These are phyloP conservation scores for Fusarium robinianum DNA, from an alignment of 2,329 filamentous ascomycete genomes.

Conservation along the genomic window DNA sequence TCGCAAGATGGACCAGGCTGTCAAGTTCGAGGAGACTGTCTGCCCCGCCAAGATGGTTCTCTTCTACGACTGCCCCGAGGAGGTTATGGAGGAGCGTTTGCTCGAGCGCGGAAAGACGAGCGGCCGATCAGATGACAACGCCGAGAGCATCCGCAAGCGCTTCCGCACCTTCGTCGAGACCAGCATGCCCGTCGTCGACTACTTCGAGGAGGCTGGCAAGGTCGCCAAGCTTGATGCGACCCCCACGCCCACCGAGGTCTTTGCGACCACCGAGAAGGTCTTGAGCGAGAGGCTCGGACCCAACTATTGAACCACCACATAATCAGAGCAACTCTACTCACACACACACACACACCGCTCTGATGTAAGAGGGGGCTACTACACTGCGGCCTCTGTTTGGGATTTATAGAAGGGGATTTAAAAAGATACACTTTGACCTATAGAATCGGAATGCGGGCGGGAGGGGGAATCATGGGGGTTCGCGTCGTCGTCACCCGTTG, in stretches of 20 bases:
- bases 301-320: too few species aligned
- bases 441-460: too few species aligned
- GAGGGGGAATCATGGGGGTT: too few species aligned
- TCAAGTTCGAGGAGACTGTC: slow-evolving; percentile 90
- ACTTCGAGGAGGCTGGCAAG: slow-evolving; percentile 75
- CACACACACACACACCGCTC: too few species aligned
- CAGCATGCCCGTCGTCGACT: slow-evolving; percentile 94
- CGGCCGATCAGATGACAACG: slow-evolving; percentile 90
- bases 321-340: too few species aligned
- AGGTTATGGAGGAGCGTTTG: slow-evolving; percentile 81
- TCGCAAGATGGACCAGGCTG: slow-evolving; percentile 93
- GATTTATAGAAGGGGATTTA: too few species aligned
- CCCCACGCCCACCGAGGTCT: slow-evolving; percentile 65
- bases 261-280: slow-evolving; percentile 55
- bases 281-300: slow-evolving; percentile 55
- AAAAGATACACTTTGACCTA: too few species aligned
- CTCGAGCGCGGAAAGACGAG: slow-evolving; percentile 91
- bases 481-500: too few species aligned
- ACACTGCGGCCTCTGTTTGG: too few species aligned
- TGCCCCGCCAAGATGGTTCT: slow-evolving; percentile 83
- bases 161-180: slow-evolving; percentile 94
- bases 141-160: slow-evolving; percentile 92
- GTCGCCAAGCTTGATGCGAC: slow-evolving; percentile 82
- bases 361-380: too few species aligned
- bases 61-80: slow-evolving; percentile 93